Base-by-base conservation (phyloP, 2,329 filamentous ascomycete genomes). In the Triangularia setosa region DNA sequence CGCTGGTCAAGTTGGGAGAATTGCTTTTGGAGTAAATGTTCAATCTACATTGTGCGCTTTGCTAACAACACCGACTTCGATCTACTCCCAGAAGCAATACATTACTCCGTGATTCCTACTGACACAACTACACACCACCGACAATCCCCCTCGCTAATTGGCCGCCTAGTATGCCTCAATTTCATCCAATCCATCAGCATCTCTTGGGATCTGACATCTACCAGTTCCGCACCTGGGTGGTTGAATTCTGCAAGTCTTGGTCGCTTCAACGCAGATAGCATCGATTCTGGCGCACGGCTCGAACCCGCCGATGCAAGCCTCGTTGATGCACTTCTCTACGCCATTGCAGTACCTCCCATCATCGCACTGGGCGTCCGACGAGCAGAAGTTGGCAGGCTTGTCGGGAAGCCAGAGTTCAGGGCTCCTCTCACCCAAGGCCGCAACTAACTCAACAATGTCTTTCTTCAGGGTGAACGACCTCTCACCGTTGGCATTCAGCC, bases 1-100 rank as follows among this genome's bases (percentile, higher is more conserved):
- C 92, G 0, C 85, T 96, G 68, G 84, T 91, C 44, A 83, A 90
- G 72, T 76, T 96, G 14, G 91, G 90, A 0, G 87, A 89, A 71
- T 81, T 84, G 11, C 76, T 95, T 27, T 88, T 84, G 14, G 79
- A 79, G 55, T 48, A 48, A 72, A 56, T 3, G 53, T 68, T 40
- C 16, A 9, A 21, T 48, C 40, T 11, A 21, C 5, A 4, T 40
- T n/a, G 33, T 14, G n/a, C 16, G 4, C 16, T n/a, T 48, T 8
- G 18, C 40, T 48, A 48, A 48, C 40, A 8, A 48, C 35, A 40
- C 40, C 7, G 9, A 48, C 40, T 9, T n/a, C 11, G 30, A 12
- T 8, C 40, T 40, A 6, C 40, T 48, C 40, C 3, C 12, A 48
- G 40, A 2, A 21, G n/a, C n/a, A 18, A 21, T 9, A n/a, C 40